Evolutionary conservation across 306 rosid species (phyloP), one percentile per base, ranked within the genome.

Genomic region (Prunus davidiana): DNA sequence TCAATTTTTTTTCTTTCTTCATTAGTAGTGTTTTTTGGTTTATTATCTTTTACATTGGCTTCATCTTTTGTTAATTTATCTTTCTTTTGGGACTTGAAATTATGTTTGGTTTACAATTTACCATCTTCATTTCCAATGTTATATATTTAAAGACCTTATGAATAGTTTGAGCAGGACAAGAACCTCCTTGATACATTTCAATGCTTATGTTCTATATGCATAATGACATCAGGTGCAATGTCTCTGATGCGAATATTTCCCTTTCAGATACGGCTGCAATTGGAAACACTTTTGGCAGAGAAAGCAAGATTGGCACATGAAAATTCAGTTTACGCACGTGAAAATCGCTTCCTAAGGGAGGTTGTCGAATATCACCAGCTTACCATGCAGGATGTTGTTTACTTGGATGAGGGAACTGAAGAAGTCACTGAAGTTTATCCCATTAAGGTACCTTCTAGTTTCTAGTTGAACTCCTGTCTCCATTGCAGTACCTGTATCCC

Each of bases 281-380:
- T 95, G 64, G 98, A 95, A 86, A 84, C 97, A 27, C 96, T 95
- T 71, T 79, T 95, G 80, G 93, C 98, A 30, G 98, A 95, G 80
- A 95, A 95, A 77, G 95, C 98, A 61, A 96, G 98, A 49, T 80
- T 95, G 87, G 97, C 98, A 12, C 90, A 89, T 12, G 98, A 95
- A 75, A 95, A 95, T 78, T 92, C 98, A 2, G 88, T 90, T 16
- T 92, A 81, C 78, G 96, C 98, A 47, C 91, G 97, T 9, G 98
- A 95, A 87, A 95, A 95, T 69, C 96, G 96, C 65, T 95, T 95
- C 85, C 82, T 95, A 2, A 80, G 97, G 87, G 98, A 95, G 86
- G 88, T 95, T 69, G 98, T 95, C 8, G 98, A 95, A 77, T 95
- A 92, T 75, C 97, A 95, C 81, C 98, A 95, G 84, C 97, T 94